Evolutionary conservation across 768 basidiomycete species (phyloP).

Genomic region (Amanita jacksonii): DNA sequence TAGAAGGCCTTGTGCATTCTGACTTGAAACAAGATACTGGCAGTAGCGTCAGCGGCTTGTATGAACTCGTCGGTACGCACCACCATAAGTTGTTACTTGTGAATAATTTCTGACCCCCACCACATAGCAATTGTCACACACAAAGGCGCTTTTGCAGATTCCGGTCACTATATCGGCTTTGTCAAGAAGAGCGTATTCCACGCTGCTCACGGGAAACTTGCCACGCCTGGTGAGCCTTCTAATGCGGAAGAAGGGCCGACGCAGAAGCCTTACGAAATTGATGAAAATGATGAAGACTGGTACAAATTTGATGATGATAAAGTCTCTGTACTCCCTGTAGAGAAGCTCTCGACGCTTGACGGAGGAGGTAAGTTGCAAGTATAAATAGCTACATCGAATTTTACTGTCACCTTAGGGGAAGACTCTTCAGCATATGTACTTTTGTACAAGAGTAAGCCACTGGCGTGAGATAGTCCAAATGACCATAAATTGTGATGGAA

Average conservation of each 20-base stretch:
- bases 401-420: slow-evolving; percentile 28
- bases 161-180: slow-evolving; percentile 93
- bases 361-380: slow-evolving; percentile 53
- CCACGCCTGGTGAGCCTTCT: slow-evolving; percentile 12
- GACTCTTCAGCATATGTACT: slow-evolving; percentile 87
- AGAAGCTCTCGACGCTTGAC: slow-evolving; percentile 77
- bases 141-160: slow-evolving; percentile 92
- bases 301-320: slow-evolving; percentile 97
- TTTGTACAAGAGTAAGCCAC: slow-evolving; percentile 62
- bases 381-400: neutral
- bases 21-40: slow-evolving; percentile 62
- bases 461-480: slow-evolving; percentile 12
- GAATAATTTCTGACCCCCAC: slow-evolving; percentile 6
- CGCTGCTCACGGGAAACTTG: slow-evolving; percentile 20
- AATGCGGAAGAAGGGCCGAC: slow-evolving; percentile 14
- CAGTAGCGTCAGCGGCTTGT: slow-evolving; percentile 70
- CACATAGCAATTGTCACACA: slow-evolving; percentile 85
- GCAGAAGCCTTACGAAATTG: slow-evolving; percentile 21
- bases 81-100: neutral
- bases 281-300: slow-evolving; percentile 77
- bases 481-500: too few relatives aligned
- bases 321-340: slow-evolving; percentile 75
- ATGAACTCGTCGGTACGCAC: slow-evolving; percentile 80
- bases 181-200: slow-evolving; percentile 72
- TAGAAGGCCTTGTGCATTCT: slow-evolving; percentile 55